phyloP scores from a whole-genome alignment of 2,329 filamentous ascomycete species.

The Fusarium mangiferae region DNA sequence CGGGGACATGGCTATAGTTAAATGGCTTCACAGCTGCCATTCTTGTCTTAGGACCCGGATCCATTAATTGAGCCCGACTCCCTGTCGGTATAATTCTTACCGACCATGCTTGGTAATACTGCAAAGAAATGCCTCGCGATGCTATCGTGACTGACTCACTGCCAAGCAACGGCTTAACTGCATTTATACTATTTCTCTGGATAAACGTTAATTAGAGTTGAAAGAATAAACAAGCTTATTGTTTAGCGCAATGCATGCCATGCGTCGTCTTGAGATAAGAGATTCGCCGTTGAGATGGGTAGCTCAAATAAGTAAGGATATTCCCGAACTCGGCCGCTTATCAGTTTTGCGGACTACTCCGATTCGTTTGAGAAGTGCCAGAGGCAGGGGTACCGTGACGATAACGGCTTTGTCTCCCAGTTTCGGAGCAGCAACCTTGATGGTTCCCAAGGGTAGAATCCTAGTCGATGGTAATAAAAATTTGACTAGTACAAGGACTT shows the following conservation, averaged over 20 bases:
- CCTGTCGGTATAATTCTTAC: not conserved
- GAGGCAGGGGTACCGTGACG: rapidly evolving
- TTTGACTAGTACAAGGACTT: not conserved
- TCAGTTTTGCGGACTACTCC: not conserved
- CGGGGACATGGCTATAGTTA: not conserved
- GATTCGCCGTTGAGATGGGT: not conserved
- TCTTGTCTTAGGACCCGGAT: not conserved
- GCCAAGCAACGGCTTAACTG: not conserved
- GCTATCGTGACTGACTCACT: not conserved
- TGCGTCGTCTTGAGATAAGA: not conserved
- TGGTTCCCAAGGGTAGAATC: not conserved
- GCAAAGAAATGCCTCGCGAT: not conserved
- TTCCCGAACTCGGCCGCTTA: not conserved
- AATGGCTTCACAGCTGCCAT: not conserved
- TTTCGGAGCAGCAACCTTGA: not conserved
- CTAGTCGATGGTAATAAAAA: not conserved
- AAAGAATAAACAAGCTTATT: not conserved
- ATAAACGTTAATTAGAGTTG: not conserved
- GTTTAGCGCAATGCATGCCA: not conserved
- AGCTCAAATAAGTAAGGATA: not conserved
- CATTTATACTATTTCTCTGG: not conserved
- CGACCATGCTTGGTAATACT: not conserved
- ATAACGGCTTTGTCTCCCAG: not conserved
- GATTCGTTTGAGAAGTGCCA: rapidly evolving
- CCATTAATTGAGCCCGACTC: not conserved